Evolutionary conservation across 495 filamentous ascomycete species (phyloP), one percentile per base, ranked within the genome.

Genomic region (Hypoxylon perforatum): DNA sequence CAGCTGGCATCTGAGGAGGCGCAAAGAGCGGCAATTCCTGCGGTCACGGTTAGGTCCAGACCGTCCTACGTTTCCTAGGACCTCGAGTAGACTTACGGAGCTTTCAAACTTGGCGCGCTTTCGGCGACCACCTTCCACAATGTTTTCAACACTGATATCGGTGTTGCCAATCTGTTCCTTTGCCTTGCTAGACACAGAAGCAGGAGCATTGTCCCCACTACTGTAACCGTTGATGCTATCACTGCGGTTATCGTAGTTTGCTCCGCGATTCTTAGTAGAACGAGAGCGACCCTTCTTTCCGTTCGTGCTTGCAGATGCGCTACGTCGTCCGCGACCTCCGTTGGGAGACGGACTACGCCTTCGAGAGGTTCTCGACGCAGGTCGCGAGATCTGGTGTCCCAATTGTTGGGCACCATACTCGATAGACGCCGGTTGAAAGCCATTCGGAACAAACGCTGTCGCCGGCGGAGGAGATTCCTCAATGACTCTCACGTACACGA

Each of bases 51-150:
- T 50, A 67, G 55, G 12, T 18, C 39, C 62, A 68, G 47, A 49
- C 63, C 19, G 51, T 55, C 41, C 30, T 65, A 62, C 44, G 50
- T 14, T 66, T 60, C 73, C 19, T 50, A 38, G 39, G 11, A 61
- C 23, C 10, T 54, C 30, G 23, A 17, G 60, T 61, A 25, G 33
- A 84, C 93, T 87, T 86, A 97, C 93, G 67, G 93, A 96, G 79
- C 93, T 97, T 68, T 97, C 93, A 75, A 99, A 99, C 81, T 97
- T 97, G 63, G 95, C 91, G 73, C 92, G 87, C 84, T 99, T 97
- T 65, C 95, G 87, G 77, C 95, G 88, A 65, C 93, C 93, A 70
- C 96, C 95, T 78, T 98, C 94, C 56, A 99, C 90, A 77, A 99
- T 98, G 72, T 99, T 99, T 59, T 96, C 92, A 65, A 97, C 85